Base-by-base conservation (phyloP, 2,329 filamentous ascomycete species). In the Sporothrix mexicana region DNA sequence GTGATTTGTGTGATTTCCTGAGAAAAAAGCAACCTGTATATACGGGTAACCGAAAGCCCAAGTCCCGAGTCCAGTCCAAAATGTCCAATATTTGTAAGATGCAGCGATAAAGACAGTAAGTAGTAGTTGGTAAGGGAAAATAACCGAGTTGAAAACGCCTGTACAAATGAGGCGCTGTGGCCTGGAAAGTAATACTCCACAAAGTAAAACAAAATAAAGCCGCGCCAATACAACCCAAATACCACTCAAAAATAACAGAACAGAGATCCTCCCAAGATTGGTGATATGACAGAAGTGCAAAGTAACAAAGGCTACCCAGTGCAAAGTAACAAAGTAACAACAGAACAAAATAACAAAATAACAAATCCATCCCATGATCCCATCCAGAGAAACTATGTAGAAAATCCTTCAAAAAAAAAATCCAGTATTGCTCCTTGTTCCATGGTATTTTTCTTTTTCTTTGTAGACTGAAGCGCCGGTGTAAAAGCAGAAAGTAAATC, bases 1-100 rank as follows among this genome's bases (percentile, higher is more conserved):
- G 25, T 66, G 59, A 47, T 25, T 25, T 57, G 8, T 23, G 20
- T 2, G 20, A 55, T 36, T 23, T 62, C 36, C 59, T 13, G 59
- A 62, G 59, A 66, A 59, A 62, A 57, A 66, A 66, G 61, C 25
- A 66, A 25, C 12, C 61, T 66, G n/a, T n/a, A 66, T 66, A 47
- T 66, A 66, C 20, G 30, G 7, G 30, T 36, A 36, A 5, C 30
- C 30, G 2, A 36, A 6, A 5, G 30, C 7, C 30, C 30, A 36
- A 36, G 30, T 36, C 30, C 30, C 30, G 30, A 36, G 30, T 36
- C 30, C 30, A 36, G 30, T 36, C 30, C 30, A 36, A 36, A 36
- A 36, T 36, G 30, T 36, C 30, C 30, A 36, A 36, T 36, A 36
- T 20, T 2, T 23, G 36, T 25, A 66, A 23, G 23, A 41, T 25